A percentile compares a stretch with the other conserved stretches of the same genome.
Conservation (phyloP, 1,284 basidiomycete species). For the Vanrija pseudolonga region DNA sequence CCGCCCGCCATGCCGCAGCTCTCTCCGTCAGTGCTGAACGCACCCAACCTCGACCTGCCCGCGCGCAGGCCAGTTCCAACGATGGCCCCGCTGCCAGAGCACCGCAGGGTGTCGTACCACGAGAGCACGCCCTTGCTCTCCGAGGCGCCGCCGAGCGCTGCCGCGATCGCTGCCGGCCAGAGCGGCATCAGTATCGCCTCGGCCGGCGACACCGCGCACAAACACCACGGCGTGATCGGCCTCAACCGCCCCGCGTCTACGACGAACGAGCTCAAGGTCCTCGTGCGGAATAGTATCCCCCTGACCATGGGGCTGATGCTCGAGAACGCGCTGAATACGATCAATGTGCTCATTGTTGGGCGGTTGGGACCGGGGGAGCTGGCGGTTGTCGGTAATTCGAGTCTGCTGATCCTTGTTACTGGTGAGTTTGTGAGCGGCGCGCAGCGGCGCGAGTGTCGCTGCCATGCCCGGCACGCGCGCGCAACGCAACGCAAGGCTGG, state of each 20-base stretch:
- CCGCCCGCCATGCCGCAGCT: too few species aligned
- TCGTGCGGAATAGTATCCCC: slow-evolving; percentile 8
- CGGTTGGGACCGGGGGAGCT: slow-evolving; percentile 27
- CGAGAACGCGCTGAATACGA: slow-evolving; percentile 22
- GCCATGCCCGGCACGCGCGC: too few species aligned
- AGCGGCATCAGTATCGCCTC: not conserved
- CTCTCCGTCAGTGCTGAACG: too few species aligned
- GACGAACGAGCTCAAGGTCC: slow-evolving; percentile 16
- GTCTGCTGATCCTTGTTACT: slow-evolving; percentile 29
- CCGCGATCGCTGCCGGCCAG: not conserved
- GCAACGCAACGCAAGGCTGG: too few species aligned
- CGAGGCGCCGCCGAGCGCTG: not conserved
- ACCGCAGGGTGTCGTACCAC: too few species aligned
- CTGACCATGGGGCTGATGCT: slow-evolving; percentile 20
- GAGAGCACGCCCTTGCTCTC: too few species aligned
- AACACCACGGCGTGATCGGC: slow-evolving; percentile 14
- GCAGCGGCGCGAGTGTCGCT: not conserved
- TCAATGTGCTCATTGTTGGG: slow-evolving; percentile 27
- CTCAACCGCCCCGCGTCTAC: slow-evolving; percentile 15
- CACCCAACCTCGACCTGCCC: too few species aligned
- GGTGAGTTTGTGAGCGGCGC: slow-evolving; percentile 9
- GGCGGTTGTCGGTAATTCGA: slow-evolving; percentile 32
- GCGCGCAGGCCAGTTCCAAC: too few species aligned
- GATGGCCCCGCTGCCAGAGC: too few species aligned
- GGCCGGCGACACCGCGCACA: not conserved